Percentiles rank a stretch among this genome's conserved stretches.
These are phyloP conservation scores for Alternaria incomplexa DNA, from an alignment of 2,329 filamentous ascomycete genomes.

Conservation along the genomic window DNA sequence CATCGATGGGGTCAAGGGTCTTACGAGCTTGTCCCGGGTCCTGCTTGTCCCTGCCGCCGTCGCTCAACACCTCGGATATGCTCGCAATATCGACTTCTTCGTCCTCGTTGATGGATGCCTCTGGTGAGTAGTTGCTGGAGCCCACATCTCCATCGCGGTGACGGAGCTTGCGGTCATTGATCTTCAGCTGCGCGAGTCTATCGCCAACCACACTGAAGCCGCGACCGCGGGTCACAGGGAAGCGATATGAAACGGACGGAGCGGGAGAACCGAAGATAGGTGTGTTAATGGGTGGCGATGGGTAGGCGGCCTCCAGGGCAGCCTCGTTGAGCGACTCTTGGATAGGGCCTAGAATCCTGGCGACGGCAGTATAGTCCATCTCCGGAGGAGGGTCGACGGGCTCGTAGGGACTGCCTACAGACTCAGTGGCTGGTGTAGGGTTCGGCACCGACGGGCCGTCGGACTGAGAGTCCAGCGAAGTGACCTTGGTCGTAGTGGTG, in stretches of 20 bases:
- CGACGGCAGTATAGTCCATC: slow-evolving; percentile 36
- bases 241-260: slow-evolving; percentile 27
- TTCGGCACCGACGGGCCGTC: slow-evolving; percentile 30
- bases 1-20: slow-evolving; percentile 7
- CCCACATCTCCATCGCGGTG: slow-evolving; percentile 19
- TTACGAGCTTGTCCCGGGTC: slow-evolving; percentile 15
- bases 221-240: slow-evolving; percentile 23
- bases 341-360: slow-evolving; percentile 35
- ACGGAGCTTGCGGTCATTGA: slow-evolving; percentile 22
- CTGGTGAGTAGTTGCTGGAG: slow-evolving; percentile 27
- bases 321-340: slow-evolving; percentile 40
- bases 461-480: slow-evolving; percentile 28
- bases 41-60: slow-evolving; percentile 16
- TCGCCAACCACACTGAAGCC: slow-evolving; percentile 84
- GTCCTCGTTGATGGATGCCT: slow-evolving; percentile 22
- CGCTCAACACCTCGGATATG: slow-evolving; percentile 24
- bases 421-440: slow-evolving; percentile 34
- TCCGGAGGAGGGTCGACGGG: slow-evolving; percentile 19
- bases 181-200: slow-evolving; percentile 74
- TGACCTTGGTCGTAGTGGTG: slow-evolving; percentile 19
- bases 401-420: slow-evolving; percentile 13
- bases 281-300: slow-evolving; percentile 41
- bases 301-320: slow-evolving; percentile 36
- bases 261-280: slow-evolving; percentile 35
- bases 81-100: slow-evolving; percentile 25